Conservation (phyloP, 148 eudicot species). For the Chenopodium berlandieri region DNA sequence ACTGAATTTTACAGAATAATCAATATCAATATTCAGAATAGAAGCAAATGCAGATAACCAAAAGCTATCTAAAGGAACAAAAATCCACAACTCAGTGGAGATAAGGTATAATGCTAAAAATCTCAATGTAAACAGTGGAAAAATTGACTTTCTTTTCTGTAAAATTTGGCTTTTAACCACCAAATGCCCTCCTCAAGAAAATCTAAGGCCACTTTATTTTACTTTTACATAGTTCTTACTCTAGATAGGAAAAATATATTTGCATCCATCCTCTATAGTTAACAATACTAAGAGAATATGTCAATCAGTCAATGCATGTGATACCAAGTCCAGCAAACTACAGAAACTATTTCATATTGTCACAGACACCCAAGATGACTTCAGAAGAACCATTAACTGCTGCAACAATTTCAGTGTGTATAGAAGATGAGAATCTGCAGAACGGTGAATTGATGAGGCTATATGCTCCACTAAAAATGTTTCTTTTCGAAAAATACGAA, state of each 20-base stretch:
- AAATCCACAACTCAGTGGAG: neutral
- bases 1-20: neutral
- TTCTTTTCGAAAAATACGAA: neutral
- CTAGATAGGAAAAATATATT: neutral
- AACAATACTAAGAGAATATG: neutral
- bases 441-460: neutral
- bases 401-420: neutral
- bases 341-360: neutral
- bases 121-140: neutral
- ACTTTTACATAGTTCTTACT: neutral
- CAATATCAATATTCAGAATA: neutral
- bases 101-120: conserved; percentile 6
- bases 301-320: neutral
- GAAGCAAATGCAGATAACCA: neutral
- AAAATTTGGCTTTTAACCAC: neutral
- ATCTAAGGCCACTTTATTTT: neutral
- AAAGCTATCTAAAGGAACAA: neutral
- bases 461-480: neutral
- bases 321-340: neutral
- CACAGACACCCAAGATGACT: neutral
- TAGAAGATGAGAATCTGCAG: neutral
- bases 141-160: neutral
- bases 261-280: neutral
- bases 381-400: neutral
- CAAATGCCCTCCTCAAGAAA: neutral